These are phyloP conservation scores for Aspergillus sergii DNA, from an alignment of 2,329 filamentous ascomycete species.

Conservation along the genomic window DNA sequence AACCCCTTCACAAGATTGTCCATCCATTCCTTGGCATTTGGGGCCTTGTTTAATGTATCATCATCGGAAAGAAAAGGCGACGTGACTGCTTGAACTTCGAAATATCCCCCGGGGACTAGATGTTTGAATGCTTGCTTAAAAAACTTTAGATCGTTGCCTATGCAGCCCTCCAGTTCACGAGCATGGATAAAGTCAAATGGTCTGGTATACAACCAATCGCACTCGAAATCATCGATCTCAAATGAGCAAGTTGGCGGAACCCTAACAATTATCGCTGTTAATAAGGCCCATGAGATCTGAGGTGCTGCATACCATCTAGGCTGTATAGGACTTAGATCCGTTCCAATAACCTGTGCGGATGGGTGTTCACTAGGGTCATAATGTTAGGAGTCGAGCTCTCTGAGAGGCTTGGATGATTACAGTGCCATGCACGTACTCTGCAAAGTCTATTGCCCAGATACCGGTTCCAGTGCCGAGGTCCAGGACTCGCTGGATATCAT, in stretches of 20 bases:
- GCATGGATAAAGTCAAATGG: constrained; percentile 2
- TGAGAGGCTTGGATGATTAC: no score
- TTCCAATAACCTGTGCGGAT: neutral
- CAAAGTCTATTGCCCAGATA: constrained; percentile 3
- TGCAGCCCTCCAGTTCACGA: constrained; percentile 1
- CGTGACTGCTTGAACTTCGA: neutral
- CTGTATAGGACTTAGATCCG: neutral
- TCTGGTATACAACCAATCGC: neutral
- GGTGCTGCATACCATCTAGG: neutral
- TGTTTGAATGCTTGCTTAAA: neutral
- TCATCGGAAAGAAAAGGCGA: neutral
- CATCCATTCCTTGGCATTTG: neutral
- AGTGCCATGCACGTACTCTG: neutral
- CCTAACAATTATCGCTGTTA: neutral
- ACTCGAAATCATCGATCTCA: neutral
- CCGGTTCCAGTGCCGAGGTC: constrained; percentile 1
- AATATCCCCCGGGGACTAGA: neutral
- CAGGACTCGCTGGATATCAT: neutral
- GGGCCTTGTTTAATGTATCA: neutral
- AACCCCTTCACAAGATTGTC: neutral
- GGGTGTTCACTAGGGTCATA: neutral
- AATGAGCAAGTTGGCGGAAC: neutral
- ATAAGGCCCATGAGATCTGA: no score
- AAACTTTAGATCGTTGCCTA: neutral
- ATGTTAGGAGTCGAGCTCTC: neutral